Conservation (phyloP, 257 asterid species). For the Przewalskia tangutica region DNA sequence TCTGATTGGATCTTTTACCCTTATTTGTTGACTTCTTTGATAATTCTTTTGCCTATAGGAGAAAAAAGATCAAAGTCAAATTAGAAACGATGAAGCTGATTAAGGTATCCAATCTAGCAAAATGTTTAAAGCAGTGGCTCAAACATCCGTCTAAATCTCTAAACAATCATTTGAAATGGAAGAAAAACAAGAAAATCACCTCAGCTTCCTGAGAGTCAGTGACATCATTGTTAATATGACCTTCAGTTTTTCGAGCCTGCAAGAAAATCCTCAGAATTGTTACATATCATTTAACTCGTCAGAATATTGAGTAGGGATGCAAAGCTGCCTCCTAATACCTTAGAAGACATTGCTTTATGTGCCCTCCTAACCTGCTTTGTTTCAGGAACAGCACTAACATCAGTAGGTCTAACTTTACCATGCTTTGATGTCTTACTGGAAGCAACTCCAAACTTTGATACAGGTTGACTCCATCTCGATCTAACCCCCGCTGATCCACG, state of each 20-base stretch:
- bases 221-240: conserved; percentile 26
- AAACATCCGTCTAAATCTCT: not conserved
- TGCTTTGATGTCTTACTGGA: conserved; percentile 39
- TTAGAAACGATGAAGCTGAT: not conserved
- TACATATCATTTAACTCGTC: conserved; percentile 9
- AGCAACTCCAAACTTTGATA: conserved; percentile 38
- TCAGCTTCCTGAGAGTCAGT: conserved; percentile 44
- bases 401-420: conserved; percentile 36
- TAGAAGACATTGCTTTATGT: conserved; percentile 34
- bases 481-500: conserved; percentile 33
- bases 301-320: not conserved
- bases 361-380: conserved; percentile 44
- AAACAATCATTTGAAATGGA: not conserved
- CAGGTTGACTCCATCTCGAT: conserved; percentile 36
- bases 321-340: conserved; percentile 30
- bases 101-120: not conserved
- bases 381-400: conserved; percentile 40
- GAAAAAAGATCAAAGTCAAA: conserved; percentile 6
- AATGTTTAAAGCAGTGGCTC: not conserved
- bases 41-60: conserved; percentile 46
- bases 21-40: conserved; percentile 39
- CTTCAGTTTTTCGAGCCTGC: conserved; percentile 48
- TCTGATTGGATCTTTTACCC: conserved; percentile 50
- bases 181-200: conserved; percentile 27
- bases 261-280: conserved; percentile 14